Conservation (phyloP, 2,329 filamentous ascomycete genomes). For the Esteya vermicola region DNA sequence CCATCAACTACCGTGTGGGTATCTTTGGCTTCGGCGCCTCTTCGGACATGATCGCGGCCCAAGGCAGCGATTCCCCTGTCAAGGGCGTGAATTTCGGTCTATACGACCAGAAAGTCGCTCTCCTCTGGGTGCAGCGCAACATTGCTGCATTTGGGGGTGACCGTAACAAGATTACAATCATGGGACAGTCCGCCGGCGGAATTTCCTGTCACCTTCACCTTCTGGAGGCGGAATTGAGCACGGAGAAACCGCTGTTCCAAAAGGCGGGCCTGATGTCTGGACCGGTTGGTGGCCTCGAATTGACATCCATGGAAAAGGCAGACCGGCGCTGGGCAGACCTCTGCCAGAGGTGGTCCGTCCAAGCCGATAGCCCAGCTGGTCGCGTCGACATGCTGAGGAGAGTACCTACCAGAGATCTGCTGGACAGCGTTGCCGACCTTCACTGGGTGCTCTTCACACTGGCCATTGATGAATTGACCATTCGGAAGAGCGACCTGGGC, state of each 20-base stretch:
- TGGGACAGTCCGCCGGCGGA: conserved; percentile 19
- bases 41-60: conserved; percentile 1
- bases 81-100: conserved; percentile 30
- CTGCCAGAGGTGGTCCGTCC: no score
- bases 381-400: no score
- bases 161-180: conserved; percentile 29
- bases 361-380: no score
- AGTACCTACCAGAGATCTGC: no score
- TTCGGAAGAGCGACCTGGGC: no score
- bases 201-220: conserved; percentile 1
- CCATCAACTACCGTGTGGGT: conserved; percentile 5
- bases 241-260: conserved; percentile 1
- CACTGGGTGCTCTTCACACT: no score
- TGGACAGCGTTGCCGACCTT: no score
- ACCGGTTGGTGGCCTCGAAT: neutral
- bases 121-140: conserved; percentile 37
- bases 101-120: conserved; percentile 30
- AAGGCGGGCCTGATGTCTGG: conserved; percentile 1
- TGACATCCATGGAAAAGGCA: no score
- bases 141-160: conserved; percentile 36
- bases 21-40: conserved; percentile 5
- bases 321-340: no score
- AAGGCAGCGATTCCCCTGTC: neutral
- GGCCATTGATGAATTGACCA: no score
- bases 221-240: neutral